These are phyloP conservation scores for Jatropha podagrica DNA, from an alignment of 441 rosid species.

Conservation along the genomic window DNA sequence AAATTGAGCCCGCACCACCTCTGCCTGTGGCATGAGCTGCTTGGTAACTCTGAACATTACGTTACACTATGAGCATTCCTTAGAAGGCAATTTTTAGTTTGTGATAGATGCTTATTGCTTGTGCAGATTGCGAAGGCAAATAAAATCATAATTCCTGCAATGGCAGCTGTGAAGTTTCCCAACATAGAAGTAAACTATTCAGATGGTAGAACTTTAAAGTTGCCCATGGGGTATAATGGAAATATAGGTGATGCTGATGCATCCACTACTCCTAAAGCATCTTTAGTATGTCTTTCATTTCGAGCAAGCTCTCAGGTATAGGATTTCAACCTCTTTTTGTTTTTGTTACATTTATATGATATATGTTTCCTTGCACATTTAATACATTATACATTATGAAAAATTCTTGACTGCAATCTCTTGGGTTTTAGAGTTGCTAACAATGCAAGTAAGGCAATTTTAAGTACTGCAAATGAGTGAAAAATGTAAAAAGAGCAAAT, in stretches of 20 bases:
- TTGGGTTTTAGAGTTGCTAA: not conserved
- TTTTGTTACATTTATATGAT: not conserved
- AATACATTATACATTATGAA: not conserved
- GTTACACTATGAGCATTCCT: not conserved
- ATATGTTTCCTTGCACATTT: not conserved
- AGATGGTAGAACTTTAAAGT: conserved; percentile 49
- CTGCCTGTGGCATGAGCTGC: not conserved
- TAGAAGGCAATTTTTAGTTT: not conserved
- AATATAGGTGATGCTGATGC: conserved; percentile 30
- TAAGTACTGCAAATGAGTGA: not conserved
- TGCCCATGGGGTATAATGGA: conserved; percentile 47
- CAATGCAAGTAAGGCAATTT: not conserved
- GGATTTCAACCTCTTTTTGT: not conserved
- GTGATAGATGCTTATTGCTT: conserved; percentile 10
- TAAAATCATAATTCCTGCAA: conserved; percentile 61
- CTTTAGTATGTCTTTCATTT: conserved; percentile 76
- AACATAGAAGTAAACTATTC: conserved; percentile 46
- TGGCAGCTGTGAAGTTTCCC: conserved; percentile 68
- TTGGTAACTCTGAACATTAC: not conserved
- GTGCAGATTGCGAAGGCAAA: conserved; percentile 71
- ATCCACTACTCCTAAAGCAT: conserved; percentile 45
- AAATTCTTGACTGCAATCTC: not conserved
- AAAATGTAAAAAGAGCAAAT: not conserved
- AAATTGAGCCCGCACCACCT: not conserved
- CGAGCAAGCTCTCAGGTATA: conserved; percentile 82